Percentiles rank a stretch among this genome's conserved stretches.
Conservation (phyloP, 306 rosid genomes). For the Gynostemma pentaphyllum region DNA sequence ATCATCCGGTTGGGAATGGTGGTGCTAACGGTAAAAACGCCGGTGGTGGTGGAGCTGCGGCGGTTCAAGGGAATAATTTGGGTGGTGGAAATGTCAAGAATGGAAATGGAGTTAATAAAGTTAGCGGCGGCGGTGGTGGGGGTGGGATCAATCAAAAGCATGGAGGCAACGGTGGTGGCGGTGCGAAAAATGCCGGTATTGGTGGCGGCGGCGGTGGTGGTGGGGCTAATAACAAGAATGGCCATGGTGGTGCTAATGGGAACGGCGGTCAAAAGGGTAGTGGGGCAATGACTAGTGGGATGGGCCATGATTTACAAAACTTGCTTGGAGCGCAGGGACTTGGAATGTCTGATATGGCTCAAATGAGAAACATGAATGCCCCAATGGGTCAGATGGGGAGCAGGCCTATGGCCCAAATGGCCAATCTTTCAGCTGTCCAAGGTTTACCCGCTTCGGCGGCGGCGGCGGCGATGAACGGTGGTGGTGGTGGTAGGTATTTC, state of each 20-base stretch:
- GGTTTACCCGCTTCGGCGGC: conserved; percentile 72
- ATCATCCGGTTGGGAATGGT: conserved; percentile 18
- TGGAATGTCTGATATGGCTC: conserved; percentile 33
- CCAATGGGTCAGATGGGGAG: conserved; percentile 41
- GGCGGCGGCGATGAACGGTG: conserved; percentile 5
- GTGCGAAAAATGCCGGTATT: conserved; percentile 16
- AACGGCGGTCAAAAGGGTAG: conserved; percentile 22
- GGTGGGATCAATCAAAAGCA: conserved; percentile 25
- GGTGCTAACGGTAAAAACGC: conserved; percentile 26
- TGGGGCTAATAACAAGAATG: conserved; percentile 7
- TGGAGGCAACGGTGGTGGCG: conserved; percentile 27
- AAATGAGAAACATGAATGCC: conserved; percentile 26
- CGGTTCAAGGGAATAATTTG: conserved; percentile 18
- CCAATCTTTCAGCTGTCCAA: conserved; percentile 49
- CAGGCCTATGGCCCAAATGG: conserved; percentile 40
- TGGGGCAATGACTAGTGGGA: conserved; percentile 18
- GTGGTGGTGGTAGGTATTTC: conserved; percentile 28
- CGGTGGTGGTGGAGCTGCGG: conserved; percentile 17
- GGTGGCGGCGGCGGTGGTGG: conserved; percentile 19
- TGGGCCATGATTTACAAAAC: conserved; percentile 22
- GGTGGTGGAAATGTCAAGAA: conserved; percentile 23
- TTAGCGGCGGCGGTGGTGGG: conserved; percentile 23
- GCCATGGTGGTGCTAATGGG: conserved; percentile 20
- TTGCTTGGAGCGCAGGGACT: conserved; percentile 36
- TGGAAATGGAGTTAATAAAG: conserved; percentile 28